phyloP scores from a whole-genome alignment of 2,329 filamentous ascomycete genomes.

The Fusarium verrucosum region DNA sequence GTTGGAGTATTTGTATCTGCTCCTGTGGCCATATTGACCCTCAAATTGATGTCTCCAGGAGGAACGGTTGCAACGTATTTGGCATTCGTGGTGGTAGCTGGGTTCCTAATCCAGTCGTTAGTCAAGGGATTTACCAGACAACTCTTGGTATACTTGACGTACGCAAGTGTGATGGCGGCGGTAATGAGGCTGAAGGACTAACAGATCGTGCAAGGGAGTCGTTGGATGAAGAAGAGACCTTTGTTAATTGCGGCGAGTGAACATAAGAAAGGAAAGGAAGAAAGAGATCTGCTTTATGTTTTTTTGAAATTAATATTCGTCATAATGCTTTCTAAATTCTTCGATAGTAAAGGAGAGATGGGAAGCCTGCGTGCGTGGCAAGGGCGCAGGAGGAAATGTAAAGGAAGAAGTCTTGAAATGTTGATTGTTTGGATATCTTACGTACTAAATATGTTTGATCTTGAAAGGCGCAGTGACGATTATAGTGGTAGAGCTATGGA shows the following conservation, averaged over 20 bases:
- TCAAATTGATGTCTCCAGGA: not conserved
- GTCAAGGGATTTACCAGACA: conserved; percentile 11
- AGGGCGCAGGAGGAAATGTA: not conserved
- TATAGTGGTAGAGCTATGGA: not conserved
- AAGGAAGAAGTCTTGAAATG: not conserved
- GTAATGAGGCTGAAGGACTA: conserved; percentile 11
- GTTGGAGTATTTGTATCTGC: conserved; percentile 9
- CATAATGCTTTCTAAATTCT: not conserved
- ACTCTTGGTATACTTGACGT: conserved; percentile 18
- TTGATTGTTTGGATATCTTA: not conserved
- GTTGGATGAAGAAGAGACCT: not conserved
- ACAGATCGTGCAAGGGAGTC: not conserved
- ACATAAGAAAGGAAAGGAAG: not conserved
- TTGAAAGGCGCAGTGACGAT: not conserved
- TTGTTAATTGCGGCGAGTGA: not conserved
- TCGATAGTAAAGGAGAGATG: not conserved
- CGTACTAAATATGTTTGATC: not conserved
- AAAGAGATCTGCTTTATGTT: not conserved
- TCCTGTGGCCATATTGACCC: conserved; percentile 12
- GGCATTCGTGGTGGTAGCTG: conserved; percentile 11
- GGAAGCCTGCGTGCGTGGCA: not conserved
- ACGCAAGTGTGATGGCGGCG: conserved; percentile 20
- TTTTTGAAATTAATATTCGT: too few relatives aligned
- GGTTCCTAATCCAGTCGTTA: conserved; percentile 13
- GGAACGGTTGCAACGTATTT: conserved; percentile 9